Evolutionary conservation across 148 eudicot species (phyloP), one percentile per base, ranked within the genome.

Genomic region (Spergularia marina): DNA sequence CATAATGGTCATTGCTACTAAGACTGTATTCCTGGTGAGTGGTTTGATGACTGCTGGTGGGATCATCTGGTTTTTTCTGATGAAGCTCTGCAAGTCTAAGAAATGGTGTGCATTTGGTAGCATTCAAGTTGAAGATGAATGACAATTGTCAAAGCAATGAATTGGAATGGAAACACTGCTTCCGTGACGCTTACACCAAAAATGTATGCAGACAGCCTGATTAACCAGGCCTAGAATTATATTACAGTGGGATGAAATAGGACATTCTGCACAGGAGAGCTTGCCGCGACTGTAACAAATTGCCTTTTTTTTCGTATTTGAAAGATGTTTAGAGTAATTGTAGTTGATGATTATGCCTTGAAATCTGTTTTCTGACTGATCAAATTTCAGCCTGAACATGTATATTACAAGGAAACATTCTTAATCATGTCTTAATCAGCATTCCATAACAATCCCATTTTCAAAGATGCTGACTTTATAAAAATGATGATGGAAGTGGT

Each of bases 1-100:
- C n/a, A 79, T 88, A 41, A 85, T 88, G 91, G 84, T 71, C 12
- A 80, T 86, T 60, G 91, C 89, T 39, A 86, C 87, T 0, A 84
- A 80, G 77, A 82, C 76, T 18, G 91, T 88, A 4, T 88, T 80
- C 49, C 74, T 88, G 72, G 89, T 88, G 70, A 80, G 89, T 69
- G 89, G 84, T 25, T 4, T 82, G 51, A 82, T 88, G 91, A 88
- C 89, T 21, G 82, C 79, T 10, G 87, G 74, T 18, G 91, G 89
- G 53, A 70, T 88, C 18, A 20, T 68, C 5, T 88, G 91, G 91
- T 86, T 66, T 78, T 78, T 84, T 23, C 65, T 77, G 7, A 80
- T 88, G 82, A 88, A 64, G 53, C 14, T 76, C 12, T 84, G 87
- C 67, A 85, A 84, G 81, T 57, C 74, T 0, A 86, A 67, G 74